phyloP scores from a whole-genome alignment of 2,329 filamentous ascomycete genomes.

The Fusarium secorum region DNA sequence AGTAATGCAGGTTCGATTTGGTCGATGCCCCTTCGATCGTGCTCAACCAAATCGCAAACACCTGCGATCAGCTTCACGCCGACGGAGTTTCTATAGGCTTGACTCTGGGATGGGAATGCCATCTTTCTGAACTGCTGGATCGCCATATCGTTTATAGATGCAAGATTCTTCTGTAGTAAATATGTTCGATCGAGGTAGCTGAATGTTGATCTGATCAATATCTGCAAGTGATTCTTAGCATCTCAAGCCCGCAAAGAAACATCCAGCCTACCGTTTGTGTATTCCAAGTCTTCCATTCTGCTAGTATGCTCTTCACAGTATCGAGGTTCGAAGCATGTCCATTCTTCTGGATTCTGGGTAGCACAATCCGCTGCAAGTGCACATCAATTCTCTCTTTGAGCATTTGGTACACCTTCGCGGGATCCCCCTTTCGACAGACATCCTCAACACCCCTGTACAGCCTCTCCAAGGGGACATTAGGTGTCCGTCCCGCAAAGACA shows the following conservation, averaged over 20 bases:
- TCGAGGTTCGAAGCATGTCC: conserved; percentile 66
- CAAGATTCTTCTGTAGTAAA: conserved; percentile 73
- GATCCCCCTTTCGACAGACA: conserved; percentile 80
- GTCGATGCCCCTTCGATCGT: conserved; percentile 68
- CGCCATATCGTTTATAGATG: conserved; percentile 82
- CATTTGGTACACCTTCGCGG: conserved; percentile 70
- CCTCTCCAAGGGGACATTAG: conserved; percentile 81
- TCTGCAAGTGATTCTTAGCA: conserved; percentile 52
- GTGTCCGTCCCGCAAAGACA: conserved; percentile 72
- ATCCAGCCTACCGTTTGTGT: conserved; percentile 69
- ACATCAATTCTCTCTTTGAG: conserved; percentile 71
- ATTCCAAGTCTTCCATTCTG: conserved; percentile 80
- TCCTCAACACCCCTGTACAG: conserved; percentile 93
- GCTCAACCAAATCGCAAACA: conserved; percentile 77
- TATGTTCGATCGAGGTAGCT: conserved; percentile 94
- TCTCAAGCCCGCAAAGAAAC: neutral
- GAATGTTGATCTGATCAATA: conserved; percentile 85
- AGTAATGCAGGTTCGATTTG: conserved; percentile 72
- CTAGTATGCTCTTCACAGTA: conserved; percentile 64
- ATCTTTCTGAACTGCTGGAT: conserved; percentile 76
- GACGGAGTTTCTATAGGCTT: conserved; percentile 28
- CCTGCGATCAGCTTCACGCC: conserved; percentile 53
- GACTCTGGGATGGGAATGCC: conserved; percentile 52
- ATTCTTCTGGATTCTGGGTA: conserved; percentile 60
- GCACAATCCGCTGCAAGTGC: conserved; percentile 70